Evolutionary conservation across 1,139 yeast genomes (phyloP), one percentile per base, ranked within the genome.

Genomic region (Kodamaea arcana): DNA sequence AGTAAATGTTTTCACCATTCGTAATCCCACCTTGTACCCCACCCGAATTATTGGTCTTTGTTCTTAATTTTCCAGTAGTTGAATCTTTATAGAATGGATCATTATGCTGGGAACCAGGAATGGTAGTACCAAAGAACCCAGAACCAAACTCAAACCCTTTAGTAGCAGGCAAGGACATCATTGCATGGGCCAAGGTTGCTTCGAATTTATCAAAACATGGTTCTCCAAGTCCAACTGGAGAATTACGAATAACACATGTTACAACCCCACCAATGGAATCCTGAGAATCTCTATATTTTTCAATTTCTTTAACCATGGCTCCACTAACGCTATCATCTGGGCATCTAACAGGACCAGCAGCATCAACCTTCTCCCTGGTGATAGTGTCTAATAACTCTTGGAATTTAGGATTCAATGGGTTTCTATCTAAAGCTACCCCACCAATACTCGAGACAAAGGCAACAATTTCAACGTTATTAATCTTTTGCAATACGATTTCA

Each of bases 211-310:
- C 98, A 59, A 92, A 92, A 48, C 92, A 90, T 32, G 98, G 98
- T 65, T 92, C 98, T 44, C 98, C 98, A 33, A 94, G 74, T 15
- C 97, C 98, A 37, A 83, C 71, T 26, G 98, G 98, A 47, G 85
- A 75, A 64, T 92, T 90, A 62, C 97, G 79, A 31, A 94, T 77
- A 15, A 92, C 98, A 72, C 98, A 94, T 15, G 98, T 92, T 36
- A 92, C 98, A 27, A 92, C 86, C 48, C 98, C 98, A 42, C 98
- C 98, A 50, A 92, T 87, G 32, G 97, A 88, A 63, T 92, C 98
- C 54, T 86, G 76, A 33, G 81, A 67, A 51, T 86, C 96, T 60
- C 95, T 79, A 65, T 83, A 83, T 50, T 83, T 72, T 64, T 90
- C 96, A 41, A 92, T 92, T 33, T 82, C 81, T 59, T 82, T 80